Evolutionary conservation across 305 asterid genomes (phyloP), one percentile per base, ranked within the genome.

Genomic region (Fraxinus dipetala): DNA sequence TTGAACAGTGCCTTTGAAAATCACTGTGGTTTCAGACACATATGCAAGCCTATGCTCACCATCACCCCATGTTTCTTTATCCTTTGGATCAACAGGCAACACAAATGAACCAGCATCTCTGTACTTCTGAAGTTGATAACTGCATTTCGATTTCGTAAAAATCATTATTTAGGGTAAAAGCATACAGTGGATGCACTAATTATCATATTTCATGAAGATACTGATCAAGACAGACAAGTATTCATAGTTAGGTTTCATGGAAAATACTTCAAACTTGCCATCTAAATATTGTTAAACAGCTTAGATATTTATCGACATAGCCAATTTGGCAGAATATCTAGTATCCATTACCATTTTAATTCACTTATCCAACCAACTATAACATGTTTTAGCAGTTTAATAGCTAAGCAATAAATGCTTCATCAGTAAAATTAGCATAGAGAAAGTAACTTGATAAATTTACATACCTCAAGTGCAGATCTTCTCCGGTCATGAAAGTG

Each of bases 11-110:
- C 89, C 96, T 83, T 94, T 95, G 94, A 94, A 95, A 22, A 95
- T 94, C 8, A 93, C 98, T 0, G 99, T 95, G 30, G 99, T 95
- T 82, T 95, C 98, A 0, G 99, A 91, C 1, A 95, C 94, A 73
- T 95, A 94, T 13, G 99, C 99, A 0, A 95, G 87, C 78, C 99
- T 81, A 65, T 95, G 99, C 73, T 95, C 98, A 51, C 99, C 92
- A 24, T 95, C 99, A 0, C 99, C 99, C 99, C 99, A 95, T 7
- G 99, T 92, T 85, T 95, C 99, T 70, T 90, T 92, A 83, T 95
- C 98, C 0, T 89, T 89, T 0, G 97, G 92, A 69, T 95, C 90
- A n/a, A 93, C 97, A 0, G 99, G 98, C 75, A 95, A 35, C 65
- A 95, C 98, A 56, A 88, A 95, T 2, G 99, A 95, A 5, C 98